Evolutionary conservation across 1,284 basidiomycete species (phyloP), one percentile per base, ranked within the genome.

Genomic region (Anthracocystis setariae): DNA sequence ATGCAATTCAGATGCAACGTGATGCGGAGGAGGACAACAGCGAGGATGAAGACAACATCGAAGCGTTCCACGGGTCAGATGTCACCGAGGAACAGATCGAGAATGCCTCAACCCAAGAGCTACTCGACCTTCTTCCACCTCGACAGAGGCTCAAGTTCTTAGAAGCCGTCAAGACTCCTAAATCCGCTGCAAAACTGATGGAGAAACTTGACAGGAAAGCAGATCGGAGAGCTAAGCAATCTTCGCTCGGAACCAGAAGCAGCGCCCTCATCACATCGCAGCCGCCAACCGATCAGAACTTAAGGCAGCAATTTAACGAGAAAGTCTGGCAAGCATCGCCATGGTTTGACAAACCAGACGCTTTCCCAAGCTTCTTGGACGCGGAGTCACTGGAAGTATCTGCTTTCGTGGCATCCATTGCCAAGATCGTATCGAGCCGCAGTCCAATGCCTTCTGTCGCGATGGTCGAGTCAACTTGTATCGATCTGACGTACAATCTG

Each of bases 121-220:
- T 79, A 3, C 54, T 79, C 0, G 46, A 51, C 15, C 56, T 71
- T 60, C 74, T 79, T 5, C 71, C 74, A 4, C 42, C 62, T 0
- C 32, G 46, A 15, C 63, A 79, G 40, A 60, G 59, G 29, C 37
- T 42, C 1, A 69, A 24, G 27, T 79, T 79, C 27, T 20, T 73
- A 23, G 33, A 47, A 0, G 58, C 75, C 1, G 18, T 70, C 23
- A 46, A 49, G 10, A 39, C 58, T 3, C 76, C 74, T 0, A 17
- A 54, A 25, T 23, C 45, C 1, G 74, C 77, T 8, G 32, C 55
- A 3, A 21, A 42, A 12, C 46, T 75, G n/a, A 43, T 73, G 49
- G 15, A 45, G 3, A 37, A 46, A 3, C 53, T 73, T 0, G 61
- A 73, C 3, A 29, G 53, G 5, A 68, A 65, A 39, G 61, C 65